Evolutionary conservation across 2,329 filamentous ascomycete species (phyloP).

Genomic region (Hypoxylon sp.): DNA sequence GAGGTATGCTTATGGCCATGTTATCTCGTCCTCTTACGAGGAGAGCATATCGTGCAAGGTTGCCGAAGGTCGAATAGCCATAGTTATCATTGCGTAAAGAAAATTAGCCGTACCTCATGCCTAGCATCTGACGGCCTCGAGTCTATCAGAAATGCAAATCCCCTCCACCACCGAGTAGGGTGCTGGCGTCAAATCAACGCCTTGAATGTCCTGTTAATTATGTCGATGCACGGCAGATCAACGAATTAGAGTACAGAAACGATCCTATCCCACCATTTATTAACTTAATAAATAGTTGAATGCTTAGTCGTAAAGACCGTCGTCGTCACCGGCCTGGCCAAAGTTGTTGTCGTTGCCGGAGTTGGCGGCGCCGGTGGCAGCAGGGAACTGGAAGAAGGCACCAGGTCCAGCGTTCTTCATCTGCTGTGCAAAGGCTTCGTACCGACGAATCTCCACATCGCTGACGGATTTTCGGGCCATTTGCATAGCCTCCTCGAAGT

Average conservation of each 20-base stretch:
- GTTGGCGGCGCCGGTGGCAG: constrained; percentile 72
- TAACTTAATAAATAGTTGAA: constrained; percentile 37
- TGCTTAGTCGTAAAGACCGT: constrained; percentile 96
- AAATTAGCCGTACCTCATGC: constrained; percentile 25
- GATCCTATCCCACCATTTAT: constrained; percentile 9
- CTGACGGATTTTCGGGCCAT: constrained; percentile 91
- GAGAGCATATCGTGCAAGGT: constrained; percentile 11
- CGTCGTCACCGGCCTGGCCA: constrained; percentile 89
- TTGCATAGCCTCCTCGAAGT: constrained; percentile 99
- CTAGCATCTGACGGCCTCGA: constrained; percentile 29
- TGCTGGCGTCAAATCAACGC: constrained; percentile 9
- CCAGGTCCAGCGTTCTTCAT: constrained; percentile 98
- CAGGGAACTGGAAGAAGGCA: constrained; percentile 97
- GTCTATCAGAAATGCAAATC: constrained; percentile 37
- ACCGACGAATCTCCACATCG: constrained; percentile 96
- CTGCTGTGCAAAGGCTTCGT: constrained; percentile 97
- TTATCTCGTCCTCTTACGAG: constrained; percentile 12
- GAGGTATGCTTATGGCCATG: constrained; percentile 27
- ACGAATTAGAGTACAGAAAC: constrained; percentile 58
- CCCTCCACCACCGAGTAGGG: constrained; percentile 22
- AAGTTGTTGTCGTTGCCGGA: constrained; percentile 68
- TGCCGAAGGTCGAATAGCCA: constrained; percentile 17
- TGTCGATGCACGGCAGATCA: constrained; percentile 47
- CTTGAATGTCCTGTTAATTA: constrained; percentile 37
- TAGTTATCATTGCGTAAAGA: constrained; percentile 19